A percentile compares a stretch with the other conserved stretches of the same genome.
phyloP scores from a whole-genome alignment of 352 stramenopile genomes.

The Achlya hypogyna region DNA sequence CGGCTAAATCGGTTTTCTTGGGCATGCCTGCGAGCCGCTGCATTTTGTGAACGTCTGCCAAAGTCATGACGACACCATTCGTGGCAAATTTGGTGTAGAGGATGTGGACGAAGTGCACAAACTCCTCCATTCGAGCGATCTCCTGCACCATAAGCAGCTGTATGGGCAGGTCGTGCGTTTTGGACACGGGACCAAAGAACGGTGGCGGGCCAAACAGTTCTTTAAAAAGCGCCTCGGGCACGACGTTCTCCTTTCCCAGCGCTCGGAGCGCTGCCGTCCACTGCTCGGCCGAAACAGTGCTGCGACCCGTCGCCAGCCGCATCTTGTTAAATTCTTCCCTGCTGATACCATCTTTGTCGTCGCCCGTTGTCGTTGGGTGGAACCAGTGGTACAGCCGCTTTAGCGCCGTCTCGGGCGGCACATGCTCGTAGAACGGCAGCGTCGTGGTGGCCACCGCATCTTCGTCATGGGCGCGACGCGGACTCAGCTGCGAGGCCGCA shows the following conservation, averaged over 20 bases:
- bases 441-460: constrained; percentile 29
- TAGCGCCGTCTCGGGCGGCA: constrained; percentile 33
- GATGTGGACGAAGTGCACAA: constrained; percentile 4
- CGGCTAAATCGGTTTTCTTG: neutral
- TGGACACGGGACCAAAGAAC: constrained; percentile 70
- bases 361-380: neutral
- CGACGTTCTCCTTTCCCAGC: constrained; percentile 24
- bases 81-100: constrained; percentile 5
- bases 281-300: constrained; percentile 21
- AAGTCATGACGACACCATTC: neutral
- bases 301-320: constrained; percentile 30
- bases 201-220: constrained; percentile 42
- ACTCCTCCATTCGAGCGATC: constrained; percentile 6
- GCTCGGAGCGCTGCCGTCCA: constrained; percentile 38
- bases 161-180: constrained; percentile 85
- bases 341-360: constrained; percentile 24
- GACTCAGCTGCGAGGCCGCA: constrained; percentile 21
- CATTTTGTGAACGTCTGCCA: neutral
- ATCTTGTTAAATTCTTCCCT: constrained; percentile 37
- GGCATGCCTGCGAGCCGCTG: neutral
- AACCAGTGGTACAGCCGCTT: constrained; percentile 41
- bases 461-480: constrained; percentile 5
- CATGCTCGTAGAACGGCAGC: constrained; percentile 46
- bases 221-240: constrained; percentile 37
- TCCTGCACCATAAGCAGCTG: constrained; percentile 36